Conservation (phyloP, 768 basidiomycete genomes). For the Myochromella boudieri region DNA sequence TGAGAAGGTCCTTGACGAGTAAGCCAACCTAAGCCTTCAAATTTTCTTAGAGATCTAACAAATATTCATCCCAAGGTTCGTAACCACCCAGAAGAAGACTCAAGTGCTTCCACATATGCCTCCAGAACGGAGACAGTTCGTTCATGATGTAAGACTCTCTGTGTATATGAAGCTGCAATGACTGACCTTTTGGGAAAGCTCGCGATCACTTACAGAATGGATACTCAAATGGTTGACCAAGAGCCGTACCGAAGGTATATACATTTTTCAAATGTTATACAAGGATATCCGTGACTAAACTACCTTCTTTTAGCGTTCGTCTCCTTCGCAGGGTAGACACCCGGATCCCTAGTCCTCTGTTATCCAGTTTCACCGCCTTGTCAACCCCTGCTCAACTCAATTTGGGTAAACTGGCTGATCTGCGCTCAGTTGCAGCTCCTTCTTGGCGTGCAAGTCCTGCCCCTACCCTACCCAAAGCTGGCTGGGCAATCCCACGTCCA, state of each 20-base stretch:
- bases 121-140: constrained; percentile 77
- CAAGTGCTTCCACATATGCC: constrained; percentile 85
- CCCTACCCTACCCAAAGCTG: constrained; percentile 10
- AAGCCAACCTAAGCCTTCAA: constrained; percentile 32
- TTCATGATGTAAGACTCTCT: constrained; percentile 58
- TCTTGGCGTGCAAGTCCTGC: constrained; percentile 22
- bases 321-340: constrained; percentile 82
- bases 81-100: constrained; percentile 61
- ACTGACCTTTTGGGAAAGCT: constrained; percentile 42
- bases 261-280: neutral
- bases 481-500: constrained; percentile 2
- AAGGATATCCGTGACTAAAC: neutral
- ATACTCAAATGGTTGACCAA: constrained; percentile 85
- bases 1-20: constrained; percentile 84
- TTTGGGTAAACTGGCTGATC: constrained; percentile 62
- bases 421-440: constrained; percentile 32
- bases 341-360: constrained; percentile 67
- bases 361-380: constrained; percentile 49
- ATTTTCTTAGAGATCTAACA: constrained; percentile 12
- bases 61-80: constrained; percentile 47
- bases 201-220: constrained; percentile 78
- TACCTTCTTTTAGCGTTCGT: constrained; percentile 54
- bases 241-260: constrained; percentile 76
- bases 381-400: constrained; percentile 30
- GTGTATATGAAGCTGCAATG: neutral